A percentile compares a stretch with the other conserved stretches of the same genome.
These are phyloP conservation scores for Candida xyloterini DNA, from an alignment of 805 yeast species.

Conservation along the genomic window DNA sequence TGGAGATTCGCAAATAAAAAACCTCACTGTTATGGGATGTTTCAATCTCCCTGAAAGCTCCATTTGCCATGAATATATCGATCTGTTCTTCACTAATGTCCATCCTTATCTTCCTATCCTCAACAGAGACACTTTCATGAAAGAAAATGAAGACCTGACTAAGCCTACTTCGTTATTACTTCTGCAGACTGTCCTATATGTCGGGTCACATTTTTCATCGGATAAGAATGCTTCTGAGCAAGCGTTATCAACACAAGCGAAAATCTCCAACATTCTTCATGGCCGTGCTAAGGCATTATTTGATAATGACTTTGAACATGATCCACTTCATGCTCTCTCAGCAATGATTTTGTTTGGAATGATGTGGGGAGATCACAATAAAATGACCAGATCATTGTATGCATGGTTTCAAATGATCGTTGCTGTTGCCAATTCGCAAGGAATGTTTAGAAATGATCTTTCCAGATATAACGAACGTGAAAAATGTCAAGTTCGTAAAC, in stretches of 20 bases:
- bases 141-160: slow-evolving; percentile 44
- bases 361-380: slow-evolving; percentile 3
- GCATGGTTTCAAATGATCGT: slow-evolving; percentile 12
- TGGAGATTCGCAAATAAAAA: slow-evolving; percentile 49
- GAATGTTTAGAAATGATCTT: slow-evolving; percentile 5
- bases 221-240: slow-evolving; percentile 52
- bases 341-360: slow-evolving; percentile 8
- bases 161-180: slow-evolving; percentile 58
- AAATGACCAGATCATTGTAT: slow-evolving; percentile 7
- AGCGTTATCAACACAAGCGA: slow-evolving; percentile 38
- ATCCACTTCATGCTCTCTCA: slow-evolving; percentile 6
- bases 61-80: slow-evolving; percentile 55
- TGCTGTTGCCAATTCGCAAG: slow-evolving; percentile 7
- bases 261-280: slow-evolving; percentile 27
- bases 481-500: slow-evolving; percentile 6
- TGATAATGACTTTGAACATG: slow-evolving; percentile 13
- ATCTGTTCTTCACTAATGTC: slow-evolving; percentile 55
- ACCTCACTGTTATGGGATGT: slow-evolving; percentile 62
- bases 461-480: slow-evolving; percentile 5
- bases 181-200: slow-evolving; percentile 59
- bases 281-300: slow-evolving; percentile 32
- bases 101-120: slow-evolving; percentile 70
- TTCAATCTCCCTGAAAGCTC: slow-evolving; percentile 60
- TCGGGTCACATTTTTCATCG: slow-evolving; percentile 57
- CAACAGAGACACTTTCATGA: slow-evolving; percentile 58